Evolutionary conservation across 2,329 filamentous ascomycete genomes (phyloP), one percentile per base, ranked within the genome.

Genomic region (Aspergillus candidus): DNA sequence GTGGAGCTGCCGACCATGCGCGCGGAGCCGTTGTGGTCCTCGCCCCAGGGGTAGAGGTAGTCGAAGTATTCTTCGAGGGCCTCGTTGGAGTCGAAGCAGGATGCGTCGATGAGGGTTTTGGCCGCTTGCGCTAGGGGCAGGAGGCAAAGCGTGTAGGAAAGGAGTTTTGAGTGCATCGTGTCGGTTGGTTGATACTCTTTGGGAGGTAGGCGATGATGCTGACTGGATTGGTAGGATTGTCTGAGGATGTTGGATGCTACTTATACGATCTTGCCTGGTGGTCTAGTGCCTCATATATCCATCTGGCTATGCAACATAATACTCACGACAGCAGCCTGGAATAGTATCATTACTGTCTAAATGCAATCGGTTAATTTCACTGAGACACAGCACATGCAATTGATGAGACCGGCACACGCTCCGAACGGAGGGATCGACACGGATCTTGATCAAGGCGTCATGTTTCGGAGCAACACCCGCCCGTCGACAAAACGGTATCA

Each of bases 31-130:
- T 80, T 80, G 62, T 80, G 77, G 52, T 76, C 72, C 13, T 68
- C 73, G 15, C 77, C 77, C 77, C 77, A 78, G 2, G 75, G 76
- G 54, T 80, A 80, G 50, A 75, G 70, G 60, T 76, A 75, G 41
- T 58, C 60, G 65, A 75, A 80, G 59, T 74, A 66, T 35, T 63
- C 38, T 32, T 65, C 60, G 13, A 67, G 53, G 8, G 48, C 57
- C 2, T 57, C 38, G 35, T 59, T 61, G 35, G 49, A 60, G 47
- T 62, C 56, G 46, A 69, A 67, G 32, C 52, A 56, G 22, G 53
- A 47, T 4, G 46, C 50, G n/a, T 51, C 53, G 30, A 58, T 55
- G 12, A 58, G 47, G 11, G 48, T 58, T 11, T 35, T 51, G 32
- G 46, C 48, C 4, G 47, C 54, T 36, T 47, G 48, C 6, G 40